Base-by-base conservation (phyloP, 228 moss, liverwort and hornwort species). In the Sphagnum magellanicum region DNA sequence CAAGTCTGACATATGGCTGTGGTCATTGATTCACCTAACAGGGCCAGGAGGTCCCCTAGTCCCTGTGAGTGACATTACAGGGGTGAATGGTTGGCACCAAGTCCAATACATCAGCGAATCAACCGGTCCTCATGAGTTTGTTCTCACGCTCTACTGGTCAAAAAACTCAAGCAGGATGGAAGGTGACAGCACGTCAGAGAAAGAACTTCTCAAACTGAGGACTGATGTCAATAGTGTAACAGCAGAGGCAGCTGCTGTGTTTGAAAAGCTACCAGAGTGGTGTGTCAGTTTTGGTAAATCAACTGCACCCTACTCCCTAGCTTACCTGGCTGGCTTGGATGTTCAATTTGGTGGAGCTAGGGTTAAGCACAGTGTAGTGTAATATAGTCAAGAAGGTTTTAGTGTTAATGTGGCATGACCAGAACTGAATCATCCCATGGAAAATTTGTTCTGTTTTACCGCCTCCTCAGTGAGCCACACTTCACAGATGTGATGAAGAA, bases 201-300 rank as follows among this genome's bases (percentile, higher is more conserved):
- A 65, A 32, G 68, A 82, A 66, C 68, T 98, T 57, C 67, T 98
- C 63, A 98, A 90, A 68, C 53, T 94, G 65, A 82, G 94, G 63
- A 94, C 94, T 7, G 94, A 98, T 61, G 72, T 98, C n/a, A 81
- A 83, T 14, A 11, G 75, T 16, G 70, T 81, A 10, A 90, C 93
- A 63, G 73, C 81, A 6, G 85, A 84, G 60, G 68, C 90, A 53
- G 77, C 77, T 4, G 68, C 51, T 73, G 77, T 92, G 73, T 69
- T 93, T 51, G 75, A 65, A 15, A 74, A 82, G 73, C 82, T 98
- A 58, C 92, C 94, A 1, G 49, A 79, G 10, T 92, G 95, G 91
- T 98, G 98, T 65, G 74, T 79, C 72, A 82, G 75, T 70, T 92
- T 94, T 61, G 94, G 98, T 6, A 98, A 94, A 72, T 98, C 98